Evolutionary conservation across 2,329 filamentous ascomycete genomes (phyloP).

Genomic region (Aspergillus sp.): DNA sequence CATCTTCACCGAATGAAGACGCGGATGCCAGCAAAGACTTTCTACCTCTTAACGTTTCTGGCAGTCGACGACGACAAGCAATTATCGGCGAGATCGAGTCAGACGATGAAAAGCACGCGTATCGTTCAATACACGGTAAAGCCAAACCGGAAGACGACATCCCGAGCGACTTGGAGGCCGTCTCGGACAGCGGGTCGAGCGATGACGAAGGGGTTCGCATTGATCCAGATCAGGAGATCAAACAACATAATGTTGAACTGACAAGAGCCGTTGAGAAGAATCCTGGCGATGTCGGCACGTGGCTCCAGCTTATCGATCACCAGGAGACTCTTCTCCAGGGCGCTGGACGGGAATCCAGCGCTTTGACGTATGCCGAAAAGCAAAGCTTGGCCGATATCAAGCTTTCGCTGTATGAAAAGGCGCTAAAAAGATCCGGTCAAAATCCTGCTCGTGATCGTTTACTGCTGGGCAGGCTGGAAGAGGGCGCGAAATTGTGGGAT

Average conservation of each 20-base stretch:
- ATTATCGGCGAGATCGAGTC: conserved; percentile 33
- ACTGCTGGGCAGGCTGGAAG: conserved; percentile 67
- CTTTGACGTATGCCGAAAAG: conserved; percentile 59
- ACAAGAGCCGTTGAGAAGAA: conserved; percentile 62
- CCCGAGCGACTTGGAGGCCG: conserved; percentile 50
- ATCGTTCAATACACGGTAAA: conserved; percentile 66
- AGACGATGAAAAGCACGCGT: conserved; percentile 55
- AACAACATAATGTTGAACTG: conserved; percentile 53
- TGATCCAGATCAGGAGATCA: conserved; percentile 46
- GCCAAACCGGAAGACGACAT: conserved; percentile 50
- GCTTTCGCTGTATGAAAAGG: conserved; percentile 75
- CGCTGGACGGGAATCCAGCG: conserved; percentile 30
- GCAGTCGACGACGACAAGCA: conserved; percentile 43
- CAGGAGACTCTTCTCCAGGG: conserved; percentile 67
- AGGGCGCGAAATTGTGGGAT: conserved; percentile 75
- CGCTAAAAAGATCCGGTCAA: conserved; percentile 58
- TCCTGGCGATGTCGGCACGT: conserved; percentile 67
- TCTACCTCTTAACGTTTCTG: conserved; percentile 27
- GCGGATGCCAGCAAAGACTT: conserved; percentile 32
- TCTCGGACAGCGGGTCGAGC: conserved; percentile 48
- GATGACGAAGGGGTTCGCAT: conserved; percentile 38
- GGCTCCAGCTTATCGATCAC: conserved; percentile 76
- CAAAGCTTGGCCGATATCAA: conserved; percentile 76
- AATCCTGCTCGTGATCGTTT: conserved; percentile 57
- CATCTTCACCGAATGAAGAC: conserved; percentile 14